Base-by-base conservation (phyloP, 768 basidiomycete genomes). In the Chlorophyllum brunneum region DNA sequence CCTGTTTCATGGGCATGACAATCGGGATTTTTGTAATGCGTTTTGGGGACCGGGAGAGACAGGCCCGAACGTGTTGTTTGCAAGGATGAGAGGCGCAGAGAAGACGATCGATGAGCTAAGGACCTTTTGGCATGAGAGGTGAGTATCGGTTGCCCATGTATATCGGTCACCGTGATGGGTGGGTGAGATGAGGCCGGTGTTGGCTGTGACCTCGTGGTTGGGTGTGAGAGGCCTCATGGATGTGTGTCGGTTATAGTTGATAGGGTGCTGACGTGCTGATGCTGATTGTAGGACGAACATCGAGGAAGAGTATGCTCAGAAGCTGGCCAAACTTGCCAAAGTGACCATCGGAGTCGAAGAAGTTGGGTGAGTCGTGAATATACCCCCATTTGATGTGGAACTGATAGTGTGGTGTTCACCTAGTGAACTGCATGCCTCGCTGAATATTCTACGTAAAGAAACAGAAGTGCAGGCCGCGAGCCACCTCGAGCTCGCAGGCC, bases 111-210 rank as follows among this genome's bases (percentile, higher is more conserved):
- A 98, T 47, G 97, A 98, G 60, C 67, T 98, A 40, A 78, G 80
- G 61, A 82, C 75, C 49, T 95, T 90, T 62, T 97, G 93, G 91
- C 92, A 88, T 61, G 95, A 98, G 69, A 79, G 95, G 95, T 95
- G 57, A 51, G 82, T 71, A 18, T 34, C 11, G 5, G n/a, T 5
- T 54, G 39, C 16, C 11, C 29, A 37, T 41, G 26, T 23, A 26
- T 41, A 31, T 34, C 42, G 15, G 34, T 48, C 23, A 22, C 27
- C 30, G 6, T 36, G 15, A 5, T 11, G 11, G 34, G 11, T 13
- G 50, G 42, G 23, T 38, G 29, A 16, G 26, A 38, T 47, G 51
- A 29, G 40, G 38, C 38, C 6, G 27, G n/a, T n/a, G n/a, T n/a
- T n/a, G n/a, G n/a, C n/a, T n/a, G n/a, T n/a, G n/a, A n/a, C n/a